Evolutionary conservation across 768 basidiomycete species (phyloP).

Genomic region (Cyclocybe aegerita): DNA sequence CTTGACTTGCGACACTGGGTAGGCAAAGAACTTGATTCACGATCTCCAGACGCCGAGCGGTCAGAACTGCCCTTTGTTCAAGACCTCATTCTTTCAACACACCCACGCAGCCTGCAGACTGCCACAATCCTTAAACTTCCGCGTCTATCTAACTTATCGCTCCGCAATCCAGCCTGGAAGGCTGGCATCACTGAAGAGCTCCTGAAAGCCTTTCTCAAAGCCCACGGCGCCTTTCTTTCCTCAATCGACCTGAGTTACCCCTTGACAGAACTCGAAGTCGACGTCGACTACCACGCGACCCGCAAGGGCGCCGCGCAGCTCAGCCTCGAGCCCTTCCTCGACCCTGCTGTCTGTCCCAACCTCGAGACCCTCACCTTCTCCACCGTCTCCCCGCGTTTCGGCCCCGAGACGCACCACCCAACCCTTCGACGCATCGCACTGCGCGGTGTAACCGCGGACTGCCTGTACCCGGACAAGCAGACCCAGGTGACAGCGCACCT

Average conservation of each 20-base stretch:
- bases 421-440: constrained; percentile 48
- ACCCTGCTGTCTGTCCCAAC: constrained; percentile 40
- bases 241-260: constrained; percentile 41
- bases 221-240: constrained; percentile 38
- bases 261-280: constrained; percentile 31
- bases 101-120: constrained; percentile 31
- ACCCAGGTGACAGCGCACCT: constrained; percentile 38
- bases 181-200: constrained; percentile 14
- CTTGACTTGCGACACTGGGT: constrained; percentile 47
- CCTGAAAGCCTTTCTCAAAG: constrained; percentile 36
- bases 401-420: constrained; percentile 24
- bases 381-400: constrained; percentile 29
- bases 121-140: constrained; percentile 42
- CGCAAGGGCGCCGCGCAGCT: constrained; percentile 29
- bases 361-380: constrained; percentile 44
- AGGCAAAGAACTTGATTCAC: constrained; percentile 21
- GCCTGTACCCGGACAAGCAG: constrained; percentile 43
- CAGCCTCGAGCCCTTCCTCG: constrained; percentile 43
- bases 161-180: constrained; percentile 30
- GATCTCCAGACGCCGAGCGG: constrained; percentile 11
- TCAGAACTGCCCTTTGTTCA: constrained; percentile 40
- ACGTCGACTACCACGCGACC: constrained; percentile 24
- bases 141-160: constrained; percentile 38
- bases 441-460: constrained; percentile 39
- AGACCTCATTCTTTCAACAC: constrained; percentile 42